Conservation (phyloP, 2,329 filamentous ascomycete species). For the Clarireedia sp. region DNA sequence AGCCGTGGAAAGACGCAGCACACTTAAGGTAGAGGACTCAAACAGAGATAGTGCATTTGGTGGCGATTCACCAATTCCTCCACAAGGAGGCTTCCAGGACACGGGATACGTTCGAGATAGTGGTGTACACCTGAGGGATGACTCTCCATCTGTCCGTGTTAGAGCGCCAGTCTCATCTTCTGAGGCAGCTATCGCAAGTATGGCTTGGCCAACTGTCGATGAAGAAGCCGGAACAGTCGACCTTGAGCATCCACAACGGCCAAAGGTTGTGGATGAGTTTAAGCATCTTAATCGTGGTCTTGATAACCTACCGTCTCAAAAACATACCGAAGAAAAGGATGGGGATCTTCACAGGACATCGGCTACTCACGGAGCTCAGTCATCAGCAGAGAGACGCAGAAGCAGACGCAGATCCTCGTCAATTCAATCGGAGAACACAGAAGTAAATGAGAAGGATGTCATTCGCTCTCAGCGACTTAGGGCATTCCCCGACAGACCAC, state of each 20-base stretch:
- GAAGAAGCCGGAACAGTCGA: slow-evolving; percentile 38
- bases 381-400: slow-evolving; percentile 2
- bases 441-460: slow-evolving; percentile 8
- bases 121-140: slow-evolving; percentile 47
- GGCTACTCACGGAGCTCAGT: slow-evolving; percentile 15
- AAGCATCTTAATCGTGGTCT: slow-evolving; percentile 11
- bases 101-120: slow-evolving; percentile 38
- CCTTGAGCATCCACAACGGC: slow-evolving; percentile 30
- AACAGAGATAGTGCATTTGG: slow-evolving; percentile 45
- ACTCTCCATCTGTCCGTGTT: slow-evolving; percentile 26
- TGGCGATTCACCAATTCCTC: slow-evolving; percentile 37
- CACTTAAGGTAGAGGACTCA: slow-evolving; percentile 9
- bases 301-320: slow-evolving; percentile 15
- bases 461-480: slow-evolving; percentile 16
- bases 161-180: slow-evolving; percentile 24
- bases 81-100: slow-evolving; percentile 24
- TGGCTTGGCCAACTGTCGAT: slow-evolving; percentile 35
- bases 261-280: slow-evolving; percentile 12
- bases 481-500: slow-evolving; percentile 8
- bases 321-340: slow-evolving; percentile 12
- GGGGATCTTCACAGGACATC: slow-evolving; percentile 19
- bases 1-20: slow-evolving; percentile 9
- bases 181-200: slow-evolving; percentile 31
- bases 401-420: slow-evolving; percentile 14
- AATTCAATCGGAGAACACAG: slow-evolving; percentile 5